Base-by-base conservation (phyloP, 352 stramenopile genomes). In the Globisporangium perplexum region DNA sequence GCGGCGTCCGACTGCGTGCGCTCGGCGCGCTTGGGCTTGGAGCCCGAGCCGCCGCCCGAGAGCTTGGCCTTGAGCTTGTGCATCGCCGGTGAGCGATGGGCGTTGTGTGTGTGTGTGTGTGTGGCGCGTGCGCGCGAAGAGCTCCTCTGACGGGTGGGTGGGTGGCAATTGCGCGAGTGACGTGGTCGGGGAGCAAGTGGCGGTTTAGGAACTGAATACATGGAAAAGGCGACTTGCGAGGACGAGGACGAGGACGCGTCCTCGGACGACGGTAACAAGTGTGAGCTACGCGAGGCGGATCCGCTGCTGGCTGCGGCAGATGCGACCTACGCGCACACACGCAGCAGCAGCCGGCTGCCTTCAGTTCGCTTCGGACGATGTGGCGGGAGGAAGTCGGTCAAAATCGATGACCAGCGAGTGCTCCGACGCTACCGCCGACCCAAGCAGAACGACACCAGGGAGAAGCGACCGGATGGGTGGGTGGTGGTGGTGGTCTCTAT, bases 41-140 rank as follows among this genome's bases (percentile, higher is more conserved):
- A 58, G 60, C 69, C 68, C 18, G 18, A 26, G 18, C 41, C 22
- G n/a, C 41, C 41, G 18, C 41, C 41, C 18, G 18, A 26, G 33
- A 85, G 65, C 51, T 81, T 85, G 60, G 64, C 78, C 73, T 87
- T 88, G 58, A 90, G 71, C 58, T 75, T 71, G 52, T 68, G 67
- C 74, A 90, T 88, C 39, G 60, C 69, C 53, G n/a, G n/a, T n/a
- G n/a, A n/a, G n/a, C 61, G 54, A 53, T 54, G 62, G 52, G 57
- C 55, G n/a, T n/a, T n/a, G n/a, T n/a, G n/a, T n/a, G n/a, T n/a
- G 30, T 52, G 5, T 51, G 41, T 47, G 49, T 60, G 18, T 7
- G 18, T 5, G 23, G 41, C 7, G n/a, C 11, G 6, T 4, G 41
- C 15, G 33, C 33, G 33, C 11, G 15, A 11, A 18, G 39, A 23